Evolutionary conservation across 306 rosid species (phyloP).

Genomic region (Rubus idaeus): DNA sequence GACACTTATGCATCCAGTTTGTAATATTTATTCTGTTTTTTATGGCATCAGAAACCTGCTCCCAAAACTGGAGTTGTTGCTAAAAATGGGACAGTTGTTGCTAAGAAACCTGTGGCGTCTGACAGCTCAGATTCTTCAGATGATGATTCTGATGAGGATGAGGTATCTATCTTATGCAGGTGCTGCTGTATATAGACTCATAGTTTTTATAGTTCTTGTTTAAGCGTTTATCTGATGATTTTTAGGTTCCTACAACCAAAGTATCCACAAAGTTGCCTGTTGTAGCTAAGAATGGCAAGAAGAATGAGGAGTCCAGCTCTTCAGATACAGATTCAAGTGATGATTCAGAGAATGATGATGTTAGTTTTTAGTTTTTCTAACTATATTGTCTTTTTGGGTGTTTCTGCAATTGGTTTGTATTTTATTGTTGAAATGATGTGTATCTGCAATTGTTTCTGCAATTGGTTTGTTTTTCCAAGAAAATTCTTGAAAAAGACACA

Average conservation of each 20-base stretch:
- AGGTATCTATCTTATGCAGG: not conserved
- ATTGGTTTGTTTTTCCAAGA: not conserved
- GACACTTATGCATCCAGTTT: not conserved
- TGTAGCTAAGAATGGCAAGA: slow-evolving; percentile 33
- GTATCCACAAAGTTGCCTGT: slow-evolving; percentile 32
- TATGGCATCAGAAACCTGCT: not conserved
- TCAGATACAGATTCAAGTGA: slow-evolving; percentile 40
- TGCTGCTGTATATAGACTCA: no score
- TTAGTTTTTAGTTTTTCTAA: not conserved
- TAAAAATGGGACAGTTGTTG: not conserved
- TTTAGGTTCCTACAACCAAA: slow-evolving; percentile 40
- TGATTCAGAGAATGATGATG: slow-evolving; percentile 40
- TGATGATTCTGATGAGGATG: slow-evolving; percentile 8
- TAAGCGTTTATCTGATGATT: not conserved
- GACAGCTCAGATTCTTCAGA: slow-evolving; percentile 15
- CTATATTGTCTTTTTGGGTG: not conserved
- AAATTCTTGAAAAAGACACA: no score
- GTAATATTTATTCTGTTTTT: not conserved
- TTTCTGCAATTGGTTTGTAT: not conserved
- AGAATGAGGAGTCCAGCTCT: slow-evolving; percentile 33
- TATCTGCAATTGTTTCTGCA: not conserved
- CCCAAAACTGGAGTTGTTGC: not conserved
- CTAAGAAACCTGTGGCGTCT: not conserved
- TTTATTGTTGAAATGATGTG: not conserved
- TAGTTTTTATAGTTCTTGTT: not conserved